Evolutionary conservation across 192 early-diverging fungal genomes (phyloP).

Genomic region (Obelidium mucronatum): DNA sequence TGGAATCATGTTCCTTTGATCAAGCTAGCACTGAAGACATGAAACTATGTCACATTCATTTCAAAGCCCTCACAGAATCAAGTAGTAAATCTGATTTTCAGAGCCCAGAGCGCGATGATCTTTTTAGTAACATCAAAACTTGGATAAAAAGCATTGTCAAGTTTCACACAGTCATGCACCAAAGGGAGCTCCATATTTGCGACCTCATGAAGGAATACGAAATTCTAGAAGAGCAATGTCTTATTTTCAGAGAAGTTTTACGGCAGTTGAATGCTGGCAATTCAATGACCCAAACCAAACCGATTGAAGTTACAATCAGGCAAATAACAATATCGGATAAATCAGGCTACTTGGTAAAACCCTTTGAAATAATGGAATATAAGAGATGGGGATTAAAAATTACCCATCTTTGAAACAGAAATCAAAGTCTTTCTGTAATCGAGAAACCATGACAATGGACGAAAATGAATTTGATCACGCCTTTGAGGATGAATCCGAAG

Average conservation of each 20-base stretch:
- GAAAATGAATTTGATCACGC: neutral
- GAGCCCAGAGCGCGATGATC: neutral
- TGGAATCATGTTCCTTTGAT: neutral
- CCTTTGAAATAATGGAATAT: too few species aligned
- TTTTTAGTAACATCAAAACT: constrained; percentile 2
- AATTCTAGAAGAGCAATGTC: constrained; percentile 43
- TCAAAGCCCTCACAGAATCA: constrained; percentile 1
- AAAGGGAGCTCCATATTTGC: constrained; percentile 27
- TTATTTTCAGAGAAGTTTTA: constrained; percentile 45
- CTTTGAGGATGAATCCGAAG: neutral
- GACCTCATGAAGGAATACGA: constrained; percentile 35
- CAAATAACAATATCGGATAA: constrained; percentile 16
- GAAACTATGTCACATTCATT: constrained; percentile 5
- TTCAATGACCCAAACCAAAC: neutral
- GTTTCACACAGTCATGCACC: constrained; percentile 15
- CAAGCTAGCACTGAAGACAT: neutral
- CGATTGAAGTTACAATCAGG: constrained; percentile 24
- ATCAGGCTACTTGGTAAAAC: constrained; percentile 16
- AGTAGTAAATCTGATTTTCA: neutral
- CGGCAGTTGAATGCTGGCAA: constrained; percentile 5
- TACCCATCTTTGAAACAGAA: constrained; percentile 4
- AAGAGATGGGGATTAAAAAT: too few species aligned
- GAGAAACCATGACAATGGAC: constrained; percentile 16
- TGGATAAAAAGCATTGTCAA: constrained; percentile 1
- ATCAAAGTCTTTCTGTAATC: neutral